Conservation (phyloP, 148 eudicot species). For the Spergularia bocconei region DNA sequence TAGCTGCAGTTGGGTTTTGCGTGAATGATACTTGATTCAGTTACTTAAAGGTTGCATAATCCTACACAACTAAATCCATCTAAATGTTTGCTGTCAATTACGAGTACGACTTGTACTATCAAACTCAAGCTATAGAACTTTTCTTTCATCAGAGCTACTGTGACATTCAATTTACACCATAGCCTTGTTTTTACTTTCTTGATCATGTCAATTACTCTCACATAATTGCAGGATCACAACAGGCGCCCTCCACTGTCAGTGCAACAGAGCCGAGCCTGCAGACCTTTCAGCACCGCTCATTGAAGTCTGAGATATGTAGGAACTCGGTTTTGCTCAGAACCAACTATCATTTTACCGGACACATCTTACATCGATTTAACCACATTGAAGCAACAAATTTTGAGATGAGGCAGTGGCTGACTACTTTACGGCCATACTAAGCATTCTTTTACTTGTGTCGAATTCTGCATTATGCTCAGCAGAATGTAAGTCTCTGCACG, state of each 20-base stretch:
- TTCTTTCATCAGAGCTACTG: too few relatives aligned
- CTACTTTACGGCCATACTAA: neutral
- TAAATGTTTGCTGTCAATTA: neutral
- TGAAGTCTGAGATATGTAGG: constrained; percentile 4
- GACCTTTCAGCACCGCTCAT: constrained; percentile 30
- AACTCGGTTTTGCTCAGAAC: neutral
- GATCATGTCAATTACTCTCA: neutral
- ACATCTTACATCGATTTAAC: neutral
- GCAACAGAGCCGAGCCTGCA: constrained; percentile 48
- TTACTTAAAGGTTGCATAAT: too few relatives aligned
- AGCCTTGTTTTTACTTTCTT: neutral
- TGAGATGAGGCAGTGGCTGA: neutral
- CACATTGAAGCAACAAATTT: neutral
- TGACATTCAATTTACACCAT: neutral
- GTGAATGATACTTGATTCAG: neutral
- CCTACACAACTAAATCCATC: neutral
- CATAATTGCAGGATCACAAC: constrained; percentile 52
- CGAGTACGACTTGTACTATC: too few relatives aligned
- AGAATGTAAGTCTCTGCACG: too few relatives aligned
- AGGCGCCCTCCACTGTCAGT: constrained; percentile 65
- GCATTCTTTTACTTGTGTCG: too few relatives aligned
- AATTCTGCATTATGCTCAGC: too few relatives aligned
- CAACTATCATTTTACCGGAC: neutral
- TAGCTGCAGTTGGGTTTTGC: neutral
- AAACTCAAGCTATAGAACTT: too few relatives aligned